phyloP scores from a whole-genome alignment of 768 basidiomycete species.

The Collybia sordida region DNA sequence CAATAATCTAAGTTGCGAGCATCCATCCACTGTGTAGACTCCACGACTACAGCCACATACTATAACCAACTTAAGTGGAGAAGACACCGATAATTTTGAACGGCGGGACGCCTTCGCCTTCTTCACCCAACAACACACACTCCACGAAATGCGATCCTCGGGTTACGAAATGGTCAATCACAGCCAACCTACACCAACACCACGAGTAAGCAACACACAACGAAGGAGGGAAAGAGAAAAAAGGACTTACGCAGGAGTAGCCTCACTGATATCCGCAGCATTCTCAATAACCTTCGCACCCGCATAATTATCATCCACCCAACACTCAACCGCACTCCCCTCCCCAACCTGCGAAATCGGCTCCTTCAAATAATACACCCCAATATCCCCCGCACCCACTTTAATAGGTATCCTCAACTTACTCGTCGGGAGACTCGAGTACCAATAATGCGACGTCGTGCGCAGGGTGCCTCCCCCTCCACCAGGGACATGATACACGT shows the following conservation, averaged over 20 bases:
- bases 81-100: constrained; percentile 95
- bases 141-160: constrained; percentile 92
- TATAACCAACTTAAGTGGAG: constrained; percentile 48
- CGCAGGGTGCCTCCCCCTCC: constrained; percentile 42
- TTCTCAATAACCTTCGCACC: constrained; percentile 82
- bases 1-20: too few relatives aligned
- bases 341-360: constrained; percentile 54
- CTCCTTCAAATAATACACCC: constrained; percentile 85
- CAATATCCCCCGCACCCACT: constrained; percentile 88
- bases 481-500: constrained; percentile 64
- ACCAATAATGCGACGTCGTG: constrained; percentile 85
- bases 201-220: constrained; percentile 2
- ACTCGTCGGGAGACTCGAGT: constrained; percentile 82
- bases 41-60: too few relatives aligned
- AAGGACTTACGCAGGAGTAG: constrained; percentile 64
- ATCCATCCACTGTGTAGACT: too few relatives aligned
- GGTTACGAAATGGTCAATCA: constrained; percentile 87
- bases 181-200: constrained; percentile 52
- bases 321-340: constrained; percentile 81
- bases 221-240: not conserved
- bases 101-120: constrained; percentile 71
- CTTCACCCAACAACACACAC: constrained; percentile 85
- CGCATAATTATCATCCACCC: constrained; percentile 94
- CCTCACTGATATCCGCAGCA: constrained; percentile 60
- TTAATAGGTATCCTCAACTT: constrained; percentile 81